A percentile compares a stretch with the other conserved stretches of the same genome.
These are phyloP conservation scores for Cucumis hystrix DNA, from an alignment of 306 rosid genomes.

Conservation along the genomic window DNA sequence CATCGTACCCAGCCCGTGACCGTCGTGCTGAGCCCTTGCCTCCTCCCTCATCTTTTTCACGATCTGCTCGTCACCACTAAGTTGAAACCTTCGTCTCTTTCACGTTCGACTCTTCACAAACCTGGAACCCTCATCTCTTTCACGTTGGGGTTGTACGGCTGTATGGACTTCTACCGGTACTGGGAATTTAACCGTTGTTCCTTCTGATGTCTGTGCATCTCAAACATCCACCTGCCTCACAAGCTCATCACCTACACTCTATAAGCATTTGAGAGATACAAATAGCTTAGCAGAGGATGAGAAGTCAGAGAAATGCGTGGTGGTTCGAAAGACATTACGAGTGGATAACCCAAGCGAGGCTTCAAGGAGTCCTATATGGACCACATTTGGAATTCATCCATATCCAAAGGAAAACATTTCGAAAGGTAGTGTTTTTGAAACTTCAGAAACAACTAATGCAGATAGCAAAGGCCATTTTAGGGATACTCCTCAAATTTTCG, in stretches of 20 bases:
- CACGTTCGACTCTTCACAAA: too few relatives aligned
- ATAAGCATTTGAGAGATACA: constrained; percentile 44
- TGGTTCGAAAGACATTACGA: constrained; percentile 35
- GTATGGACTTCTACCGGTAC: constrained; percentile 18
- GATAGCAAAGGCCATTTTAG: constrained; percentile 17
- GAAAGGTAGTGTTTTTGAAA: background rate
- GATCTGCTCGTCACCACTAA: too few relatives aligned
- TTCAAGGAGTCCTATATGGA: constrained; percentile 25
- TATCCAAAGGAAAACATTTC: constrained; percentile 7
- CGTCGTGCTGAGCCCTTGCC: too few relatives aligned
- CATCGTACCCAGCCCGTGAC: too few relatives aligned
- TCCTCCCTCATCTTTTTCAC: too few relatives aligned
- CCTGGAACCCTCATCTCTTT: too few relatives aligned
- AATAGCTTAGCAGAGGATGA: constrained; percentile 21
- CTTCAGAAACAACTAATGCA: constrained; percentile 14
- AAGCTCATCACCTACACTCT: constrained; percentile 30
- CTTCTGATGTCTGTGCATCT: constrained; percentile 29
- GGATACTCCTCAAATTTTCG: constrained; percentile 26
- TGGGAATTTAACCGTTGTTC: constrained; percentile 17
- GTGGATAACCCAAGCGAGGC: constrained; percentile 29
- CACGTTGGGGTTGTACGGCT: constrained; percentile 31
- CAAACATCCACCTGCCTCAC: constrained; percentile 31
- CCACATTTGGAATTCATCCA: constrained; percentile 19
- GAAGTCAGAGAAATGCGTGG: constrained; percentile 21
- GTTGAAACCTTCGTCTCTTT: too few relatives aligned